phyloP scores from a whole-genome alignment of 345 rosid species.

The Kernera saxatilis region DNA sequence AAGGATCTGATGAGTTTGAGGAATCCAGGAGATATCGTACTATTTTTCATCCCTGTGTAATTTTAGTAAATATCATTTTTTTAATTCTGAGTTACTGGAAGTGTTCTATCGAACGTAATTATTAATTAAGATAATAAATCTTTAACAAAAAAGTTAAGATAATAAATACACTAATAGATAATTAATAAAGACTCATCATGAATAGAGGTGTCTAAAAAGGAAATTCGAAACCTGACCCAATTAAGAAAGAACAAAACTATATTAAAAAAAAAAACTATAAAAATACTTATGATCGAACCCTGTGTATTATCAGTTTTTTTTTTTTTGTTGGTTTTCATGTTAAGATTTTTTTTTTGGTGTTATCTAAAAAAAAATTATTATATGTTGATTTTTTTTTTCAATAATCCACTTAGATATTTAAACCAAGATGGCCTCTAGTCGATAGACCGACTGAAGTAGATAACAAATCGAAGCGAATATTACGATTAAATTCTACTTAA shows the following conservation, averaged over 20 bases:
- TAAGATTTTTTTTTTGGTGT: background rate
- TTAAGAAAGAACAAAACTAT: constrained; percentile 16
- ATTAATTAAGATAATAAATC: background rate
- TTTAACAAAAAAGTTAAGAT: too few species aligned
- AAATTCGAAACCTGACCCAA: constrained; percentile 15
- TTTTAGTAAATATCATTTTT: background rate
- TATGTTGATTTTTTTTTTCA: background rate
- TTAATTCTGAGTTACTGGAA: constrained; percentile 1
- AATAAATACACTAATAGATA: background rate
- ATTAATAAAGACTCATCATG: constrained; percentile 8
- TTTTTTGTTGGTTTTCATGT: too few species aligned
- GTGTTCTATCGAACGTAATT: constrained; percentile 5
- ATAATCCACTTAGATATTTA: background rate
- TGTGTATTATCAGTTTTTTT: background rate
- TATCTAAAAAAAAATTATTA: too few species aligned
- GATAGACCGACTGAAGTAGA: background rate
- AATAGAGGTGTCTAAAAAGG: constrained; percentile 18
- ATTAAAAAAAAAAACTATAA: constrained; percentile 1
- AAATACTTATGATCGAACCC: background rate
- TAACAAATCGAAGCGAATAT: background rate
- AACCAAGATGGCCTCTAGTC: background rate
- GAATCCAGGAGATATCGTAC: background rate
- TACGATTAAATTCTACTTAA: background rate
- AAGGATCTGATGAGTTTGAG: background rate
- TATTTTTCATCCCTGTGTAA: background rate